Conservation (phyloP, 371 early-diverging fungal species). For the Catenaria anguillulae region DNA sequence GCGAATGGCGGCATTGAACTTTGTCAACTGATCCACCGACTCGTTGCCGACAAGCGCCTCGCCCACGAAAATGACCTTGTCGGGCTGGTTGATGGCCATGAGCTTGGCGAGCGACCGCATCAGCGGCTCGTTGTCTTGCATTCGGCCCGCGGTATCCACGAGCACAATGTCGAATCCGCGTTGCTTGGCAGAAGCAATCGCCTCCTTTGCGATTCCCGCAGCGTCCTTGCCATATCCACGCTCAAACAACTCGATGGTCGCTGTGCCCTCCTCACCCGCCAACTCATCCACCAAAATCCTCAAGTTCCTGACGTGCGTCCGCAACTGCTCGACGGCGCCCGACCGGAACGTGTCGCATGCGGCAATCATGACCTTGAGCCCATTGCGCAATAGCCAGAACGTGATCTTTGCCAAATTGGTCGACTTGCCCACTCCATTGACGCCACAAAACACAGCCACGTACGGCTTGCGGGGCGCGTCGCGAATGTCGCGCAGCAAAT, state of each 20-base stretch:
- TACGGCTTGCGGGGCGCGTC: slow-evolving; percentile 37
- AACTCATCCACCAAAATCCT: slow-evolving; percentile 56
- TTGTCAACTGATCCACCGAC: slow-evolving; percentile 91
- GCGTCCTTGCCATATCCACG: slow-evolving; percentile 98
- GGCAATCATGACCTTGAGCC: slow-evolving; percentile 83
- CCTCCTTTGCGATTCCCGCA: slow-evolving; percentile 94
- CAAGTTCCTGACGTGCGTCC: slow-evolving; percentile 85
- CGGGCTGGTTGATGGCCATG: slow-evolving; percentile 83
- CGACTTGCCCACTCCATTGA: slow-evolving; percentile 97
- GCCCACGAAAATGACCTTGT: slow-evolving; percentile 98
- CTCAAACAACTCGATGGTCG: slow-evolving; percentile 83
- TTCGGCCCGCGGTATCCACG: slow-evolving; percentile 98
- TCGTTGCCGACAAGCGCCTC: slow-evolving; percentile 99
- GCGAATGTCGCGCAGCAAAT: slow-evolving; percentile 82
- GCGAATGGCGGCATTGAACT: slow-evolving; percentile 92
- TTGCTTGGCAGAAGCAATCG: slow-evolving; percentile 61
- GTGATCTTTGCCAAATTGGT: slow-evolving; percentile 97
- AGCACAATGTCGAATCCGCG: slow-evolving; percentile 90
- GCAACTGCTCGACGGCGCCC: slow-evolving; percentile 97
- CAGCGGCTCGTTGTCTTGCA: slow-evolving; percentile 97
- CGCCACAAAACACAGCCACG: slow-evolving; percentile 91
- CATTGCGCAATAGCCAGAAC: slow-evolving; percentile 94
- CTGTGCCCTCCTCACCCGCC: slow-evolving; percentile 18
- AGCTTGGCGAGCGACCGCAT: slow-evolving; percentile 96
- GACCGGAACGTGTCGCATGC: slow-evolving; percentile 99